Percentiles rank a stretch among this genome's conserved stretches.
Evolutionary conservation across 305 asterid species (phyloP).

Genomic region (Fraxinus ornus): DNA sequence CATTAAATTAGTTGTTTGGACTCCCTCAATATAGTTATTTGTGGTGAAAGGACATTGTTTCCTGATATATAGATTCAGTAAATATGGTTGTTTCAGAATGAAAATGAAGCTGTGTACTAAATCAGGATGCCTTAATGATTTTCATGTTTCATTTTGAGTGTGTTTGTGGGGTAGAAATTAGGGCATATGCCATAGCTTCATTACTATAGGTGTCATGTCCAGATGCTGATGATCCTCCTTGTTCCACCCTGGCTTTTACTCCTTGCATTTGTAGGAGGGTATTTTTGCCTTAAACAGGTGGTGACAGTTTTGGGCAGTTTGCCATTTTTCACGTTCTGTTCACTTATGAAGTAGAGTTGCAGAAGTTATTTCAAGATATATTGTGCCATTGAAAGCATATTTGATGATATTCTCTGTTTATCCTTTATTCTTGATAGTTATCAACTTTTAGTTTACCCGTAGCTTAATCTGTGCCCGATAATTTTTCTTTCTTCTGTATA

Average conservation of each 20-base stretch:
- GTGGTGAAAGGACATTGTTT: neutral
- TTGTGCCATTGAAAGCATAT: neutral
- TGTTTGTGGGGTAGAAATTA: neutral
- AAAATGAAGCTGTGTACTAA: neutral
- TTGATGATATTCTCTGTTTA: neutral
- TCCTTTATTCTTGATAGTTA: neutral
- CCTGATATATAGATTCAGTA: neutral
- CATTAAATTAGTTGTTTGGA: neutral
- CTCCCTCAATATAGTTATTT: neutral
- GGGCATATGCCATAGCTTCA: neutral
- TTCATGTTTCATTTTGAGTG: neutral
- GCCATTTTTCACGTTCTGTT: neutral
- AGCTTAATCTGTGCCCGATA: neutral
- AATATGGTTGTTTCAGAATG: neutral
- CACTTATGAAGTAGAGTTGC: neutral
- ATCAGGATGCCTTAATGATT: neutral
- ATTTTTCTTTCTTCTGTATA: neutral
- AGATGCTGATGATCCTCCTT: neutral
- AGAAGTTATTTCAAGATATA: neutral
- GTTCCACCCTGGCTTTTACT: neutral
- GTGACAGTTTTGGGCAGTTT: neutral
- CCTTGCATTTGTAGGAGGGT: neutral
- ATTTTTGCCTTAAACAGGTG: neutral
- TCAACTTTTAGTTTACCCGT: neutral
- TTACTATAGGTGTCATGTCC: too few species aligned